Evolutionary conservation across 805 yeast genomes (phyloP).

Genomic region (Kodamaea hsintzibuensis): DNA sequence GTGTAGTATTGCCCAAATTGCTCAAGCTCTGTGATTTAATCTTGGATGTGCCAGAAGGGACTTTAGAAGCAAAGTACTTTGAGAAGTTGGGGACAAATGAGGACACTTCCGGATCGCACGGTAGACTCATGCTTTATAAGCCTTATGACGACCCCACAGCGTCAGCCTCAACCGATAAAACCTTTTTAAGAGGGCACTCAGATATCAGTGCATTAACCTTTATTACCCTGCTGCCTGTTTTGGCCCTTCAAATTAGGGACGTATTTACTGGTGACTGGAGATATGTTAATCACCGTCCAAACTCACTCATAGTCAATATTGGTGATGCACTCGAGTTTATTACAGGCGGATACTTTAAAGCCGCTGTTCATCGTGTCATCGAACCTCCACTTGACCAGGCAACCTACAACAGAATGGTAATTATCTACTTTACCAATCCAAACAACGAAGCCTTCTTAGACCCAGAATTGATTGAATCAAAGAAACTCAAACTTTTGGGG

Average conservation of each 20-base stretch:
- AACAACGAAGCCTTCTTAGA: conserved; percentile 36
- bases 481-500: conserved; percentile 36
- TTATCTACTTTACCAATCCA: conserved; percentile 47
- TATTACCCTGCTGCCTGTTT: conserved; percentile 42
- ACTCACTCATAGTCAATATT: conserved; percentile 41
- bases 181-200: conserved; percentile 50
- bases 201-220: conserved; percentile 44
- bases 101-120: conserved; percentile 25
- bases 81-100: conserved; percentile 9
- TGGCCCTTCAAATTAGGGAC: conserved; percentile 41
- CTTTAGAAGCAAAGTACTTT: conserved; percentile 8
- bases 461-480: conserved; percentile 42
- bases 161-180: conserved; percentile 32
- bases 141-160: conserved; percentile 27
- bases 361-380: conserved; percentile 49
- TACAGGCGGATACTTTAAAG: conserved; percentile 48
- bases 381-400: conserved; percentile 47
- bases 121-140: conserved; percentile 28
- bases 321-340: conserved; percentile 44
- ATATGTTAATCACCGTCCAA: conserved; percentile 40
- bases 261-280: conserved; percentile 38
- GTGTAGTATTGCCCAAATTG: conserved; percentile 8
- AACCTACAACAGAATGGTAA: conserved; percentile 34
- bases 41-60: conserved; percentile 58
- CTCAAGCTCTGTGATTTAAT: conserved; percentile 46